Conservation (phyloP, 176 grass and related monocot species). For the Aechmea fasciata region DNA sequence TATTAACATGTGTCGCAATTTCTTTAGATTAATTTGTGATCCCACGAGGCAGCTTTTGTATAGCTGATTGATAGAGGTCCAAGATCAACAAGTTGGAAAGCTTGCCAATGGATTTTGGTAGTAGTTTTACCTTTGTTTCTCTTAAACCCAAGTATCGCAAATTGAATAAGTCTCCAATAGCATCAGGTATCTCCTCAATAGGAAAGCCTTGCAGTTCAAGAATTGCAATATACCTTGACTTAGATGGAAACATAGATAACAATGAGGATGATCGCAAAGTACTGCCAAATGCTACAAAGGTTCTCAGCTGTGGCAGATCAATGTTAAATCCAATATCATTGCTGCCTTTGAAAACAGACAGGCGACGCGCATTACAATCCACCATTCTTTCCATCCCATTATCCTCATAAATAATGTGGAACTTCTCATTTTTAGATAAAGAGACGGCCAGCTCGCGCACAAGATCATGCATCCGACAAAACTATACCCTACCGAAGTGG, state of each 20-base stretch:
- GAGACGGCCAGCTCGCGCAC: slow-evolving; percentile 34
- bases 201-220: slow-evolving; percentile 8
- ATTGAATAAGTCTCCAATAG: slow-evolving; percentile 40
- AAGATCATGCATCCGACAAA: slow-evolving; percentile 38
- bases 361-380: not conserved
- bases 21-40: slow-evolving; percentile 21
- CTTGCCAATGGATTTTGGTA: slow-evolving; percentile 32
- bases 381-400: not conserved
- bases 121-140: slow-evolving; percentile 21
- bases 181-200: slow-evolving; percentile 13
- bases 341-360: slow-evolving; percentile 8
- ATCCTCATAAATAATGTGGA: slow-evolving; percentile 10
- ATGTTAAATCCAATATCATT: not conserved
- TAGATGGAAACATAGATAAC: slow-evolving; percentile 1
- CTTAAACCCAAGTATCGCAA: slow-evolving; percentile 32
- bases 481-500: slow-evolving; percentile 1
- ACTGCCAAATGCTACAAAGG: slow-evolving; percentile 28
- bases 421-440: slow-evolving; percentile 17
- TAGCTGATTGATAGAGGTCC: slow-evolving; percentile 5
- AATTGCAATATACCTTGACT: slow-evolving; percentile 28
- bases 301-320: slow-evolving; percentile 11
- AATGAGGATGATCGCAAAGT: not conserved
- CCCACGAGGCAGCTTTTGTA: slow-evolving; percentile 9
- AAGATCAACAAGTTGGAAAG: slow-evolving; percentile 41
- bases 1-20: slow-evolving; percentile 22